Conservation (phyloP, 106 monocot genomes). For the Vanilla planifolia region DNA sequence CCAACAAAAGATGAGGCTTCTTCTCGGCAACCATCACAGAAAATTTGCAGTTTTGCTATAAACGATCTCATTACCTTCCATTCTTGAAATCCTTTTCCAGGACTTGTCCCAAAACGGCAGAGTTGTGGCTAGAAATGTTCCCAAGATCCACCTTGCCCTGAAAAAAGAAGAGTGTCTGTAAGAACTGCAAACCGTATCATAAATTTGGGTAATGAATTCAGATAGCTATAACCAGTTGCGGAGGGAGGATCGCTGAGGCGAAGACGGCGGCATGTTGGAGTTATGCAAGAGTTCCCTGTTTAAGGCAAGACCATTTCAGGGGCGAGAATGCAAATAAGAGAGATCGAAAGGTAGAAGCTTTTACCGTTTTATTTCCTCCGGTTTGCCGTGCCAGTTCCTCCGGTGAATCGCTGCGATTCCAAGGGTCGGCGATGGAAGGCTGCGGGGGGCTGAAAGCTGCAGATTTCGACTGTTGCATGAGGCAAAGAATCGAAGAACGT, state of each 20-base stretch:
- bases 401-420: not conserved
- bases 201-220: not conserved
- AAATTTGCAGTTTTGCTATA: no score
- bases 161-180: not conserved
- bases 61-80: slow-evolving; percentile 27
- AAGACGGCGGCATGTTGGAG: not conserved
- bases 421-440: not conserved
- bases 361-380: slow-evolving; percentile 1
- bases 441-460: not conserved
- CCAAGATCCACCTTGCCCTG: slow-evolving; percentile 40
- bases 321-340: no score
- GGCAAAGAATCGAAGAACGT: slow-evolving; percentile 13
- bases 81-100: slow-evolving; percentile 32
- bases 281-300: slow-evolving; percentile 3
- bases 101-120: slow-evolving; percentile 30
- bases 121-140: slow-evolving; percentile 18
- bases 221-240: slow-evolving; percentile 21
- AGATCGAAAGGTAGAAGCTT: not conserved
- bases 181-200: not conserved
- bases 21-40: no score
- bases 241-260: slow-evolving; percentile 12
- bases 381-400: not conserved
- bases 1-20: not conserved
- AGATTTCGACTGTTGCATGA: slow-evolving; percentile 11
- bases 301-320: not conserved